These are phyloP conservation scores for Aspergillus alliaceus DNA, from an alignment of 2,329 filamentous ascomycete species.

Conservation along the genomic window DNA sequence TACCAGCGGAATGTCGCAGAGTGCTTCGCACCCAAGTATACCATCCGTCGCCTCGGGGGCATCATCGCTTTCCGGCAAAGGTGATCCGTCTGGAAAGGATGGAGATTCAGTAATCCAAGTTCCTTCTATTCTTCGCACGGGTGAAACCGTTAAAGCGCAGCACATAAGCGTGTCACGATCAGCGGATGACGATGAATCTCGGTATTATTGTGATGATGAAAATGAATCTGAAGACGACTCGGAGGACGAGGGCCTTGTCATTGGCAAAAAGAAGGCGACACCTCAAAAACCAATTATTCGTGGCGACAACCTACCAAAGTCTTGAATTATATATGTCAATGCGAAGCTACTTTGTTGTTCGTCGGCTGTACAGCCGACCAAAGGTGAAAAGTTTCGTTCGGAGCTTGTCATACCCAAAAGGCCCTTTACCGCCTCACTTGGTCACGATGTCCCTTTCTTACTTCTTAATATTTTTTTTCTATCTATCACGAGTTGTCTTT, in stretches of 20 bases:
- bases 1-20: conserved; percentile 48
- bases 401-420: no score
- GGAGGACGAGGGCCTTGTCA: conserved; percentile 44
- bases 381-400: not conserved
- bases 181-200: conserved; percentile 38
- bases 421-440: not conserved
- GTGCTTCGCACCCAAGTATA: conserved; percentile 49
- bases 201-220: conserved; percentile 44
- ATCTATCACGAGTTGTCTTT: conserved; percentile 1
- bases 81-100: conserved; percentile 29
- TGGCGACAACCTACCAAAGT: conserved; percentile 11
- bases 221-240: conserved; percentile 40
- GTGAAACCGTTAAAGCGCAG: conserved; percentile 42
- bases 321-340: conserved; percentile 1
- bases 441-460: not conserved
- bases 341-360: not conserved
- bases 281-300: conserved; percentile 22
- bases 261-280: conserved; percentile 36
- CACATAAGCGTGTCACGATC: conserved; percentile 20
- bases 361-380: not conserved
- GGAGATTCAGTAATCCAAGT: conserved; percentile 26
- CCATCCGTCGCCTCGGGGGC: conserved; percentile 47
- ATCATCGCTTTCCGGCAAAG: conserved; percentile 46
- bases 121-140: conserved; percentile 42
- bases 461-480: not conserved